Conservation (phyloP, 208 protist species). For the Trichomonas gallinae region DNA sequence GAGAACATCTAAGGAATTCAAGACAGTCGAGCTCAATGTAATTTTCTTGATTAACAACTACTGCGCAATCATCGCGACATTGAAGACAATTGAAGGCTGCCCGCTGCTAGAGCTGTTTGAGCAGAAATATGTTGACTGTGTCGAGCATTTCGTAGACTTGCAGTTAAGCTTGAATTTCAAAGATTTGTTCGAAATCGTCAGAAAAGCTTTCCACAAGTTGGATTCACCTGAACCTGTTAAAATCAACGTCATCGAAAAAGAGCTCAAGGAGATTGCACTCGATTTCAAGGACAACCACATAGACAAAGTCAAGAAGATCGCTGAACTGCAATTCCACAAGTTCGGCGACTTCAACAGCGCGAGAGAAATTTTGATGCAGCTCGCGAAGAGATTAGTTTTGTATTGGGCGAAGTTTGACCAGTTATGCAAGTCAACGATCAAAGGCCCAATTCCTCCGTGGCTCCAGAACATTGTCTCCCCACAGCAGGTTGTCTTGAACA, state of each 20-base stretch:
- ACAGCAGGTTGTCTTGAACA: neutral
- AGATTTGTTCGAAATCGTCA: neutral
- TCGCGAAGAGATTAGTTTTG: neutral
- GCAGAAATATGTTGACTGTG: neutral
- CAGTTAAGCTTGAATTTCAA: neutral
- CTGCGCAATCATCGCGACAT: neutral
- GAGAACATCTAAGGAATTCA: neutral
- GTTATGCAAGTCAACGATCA: neutral
- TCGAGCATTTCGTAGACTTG: neutral
- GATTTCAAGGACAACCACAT: neutral
- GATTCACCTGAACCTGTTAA: neutral
- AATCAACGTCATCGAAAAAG: neutral
- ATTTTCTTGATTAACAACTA: slow-evolving; percentile 10
- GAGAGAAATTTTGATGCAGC: neutral
- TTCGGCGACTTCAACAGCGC: neutral
- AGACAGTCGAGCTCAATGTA: neutral
- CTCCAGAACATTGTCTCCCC: neutral
- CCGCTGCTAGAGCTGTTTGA: neutral
- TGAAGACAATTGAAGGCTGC: neutral
- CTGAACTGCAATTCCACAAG: neutral
- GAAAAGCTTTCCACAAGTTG: neutral
- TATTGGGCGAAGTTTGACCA: slow-evolving; percentile 18
- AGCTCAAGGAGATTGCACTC: neutral
- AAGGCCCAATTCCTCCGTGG: neutral
- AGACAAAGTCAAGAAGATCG: neutral